A percentile compares a stretch with the other conserved stretches of the same genome.
These are phyloP conservation scores for Fraxinus baroniana DNA, from an alignment of 305 asterid species.

Conservation along the genomic window DNA sequence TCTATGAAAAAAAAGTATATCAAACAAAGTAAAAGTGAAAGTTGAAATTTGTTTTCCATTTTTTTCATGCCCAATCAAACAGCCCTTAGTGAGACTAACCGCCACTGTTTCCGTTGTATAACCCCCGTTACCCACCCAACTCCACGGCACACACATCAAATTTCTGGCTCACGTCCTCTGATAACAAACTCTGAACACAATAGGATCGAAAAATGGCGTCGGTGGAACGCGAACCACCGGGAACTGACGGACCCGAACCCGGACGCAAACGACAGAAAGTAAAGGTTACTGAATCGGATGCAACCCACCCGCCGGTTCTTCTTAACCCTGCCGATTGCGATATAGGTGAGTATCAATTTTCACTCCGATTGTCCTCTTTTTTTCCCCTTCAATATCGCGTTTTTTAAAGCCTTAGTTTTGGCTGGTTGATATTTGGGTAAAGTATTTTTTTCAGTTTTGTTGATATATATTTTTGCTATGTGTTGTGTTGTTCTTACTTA, in stretches of 20 bases:
- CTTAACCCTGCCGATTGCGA: slow-evolving; percentile 61
- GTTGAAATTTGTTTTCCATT: too few relatives aligned
- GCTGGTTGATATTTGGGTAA: background rate
- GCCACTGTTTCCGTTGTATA: background rate
- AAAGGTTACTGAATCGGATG: slow-evolving; percentile 17
- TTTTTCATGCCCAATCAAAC: background rate
- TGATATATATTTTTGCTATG: background rate
- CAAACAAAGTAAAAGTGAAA: too few relatives aligned
- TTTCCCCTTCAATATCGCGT: background rate
- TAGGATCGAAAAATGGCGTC: slow-evolving; percentile 34
- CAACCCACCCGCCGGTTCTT: slow-evolving; percentile 22
- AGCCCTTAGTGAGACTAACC: background rate
- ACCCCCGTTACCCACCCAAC: background rate
- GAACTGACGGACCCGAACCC: slow-evolving; percentile 14
- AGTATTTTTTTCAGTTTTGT: background rate
- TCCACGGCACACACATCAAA: background rate
- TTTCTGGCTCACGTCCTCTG: background rate
- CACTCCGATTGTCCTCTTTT: background rate
- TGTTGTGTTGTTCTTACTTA: background rate
- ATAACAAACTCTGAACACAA: background rate
- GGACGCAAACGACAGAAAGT: slow-evolving; percentile 31
- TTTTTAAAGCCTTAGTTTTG: background rate
- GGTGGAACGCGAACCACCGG: slow-evolving; percentile 29
- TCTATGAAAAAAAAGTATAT: too few relatives aligned
- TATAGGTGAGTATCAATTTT: slow-evolving; percentile 32